These are phyloP conservation scores for Epichloe bromicola DNA, from an alignment of 2,329 filamentous ascomycete species.

Conservation along the genomic window DNA sequence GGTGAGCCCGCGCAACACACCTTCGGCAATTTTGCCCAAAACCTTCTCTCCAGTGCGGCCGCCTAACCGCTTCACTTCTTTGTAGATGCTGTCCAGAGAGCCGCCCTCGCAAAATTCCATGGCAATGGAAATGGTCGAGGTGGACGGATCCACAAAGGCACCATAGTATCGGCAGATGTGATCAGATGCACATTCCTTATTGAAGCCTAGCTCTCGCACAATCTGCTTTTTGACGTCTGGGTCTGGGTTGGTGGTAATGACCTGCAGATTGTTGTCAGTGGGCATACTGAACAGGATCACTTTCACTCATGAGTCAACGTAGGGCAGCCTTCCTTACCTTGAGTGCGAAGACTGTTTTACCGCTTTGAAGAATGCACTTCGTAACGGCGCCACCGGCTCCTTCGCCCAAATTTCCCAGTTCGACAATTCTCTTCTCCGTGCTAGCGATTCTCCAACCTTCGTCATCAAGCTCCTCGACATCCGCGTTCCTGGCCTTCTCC, in stretches of 20 bases:
- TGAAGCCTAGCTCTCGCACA: constrained; percentile 88
- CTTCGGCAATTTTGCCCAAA: constrained; percentile 89
- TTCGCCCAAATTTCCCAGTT: constrained; percentile 82
- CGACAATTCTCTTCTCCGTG: constrained; percentile 72
- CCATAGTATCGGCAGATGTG: constrained; percentile 98
- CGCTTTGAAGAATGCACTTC: constrained; percentile 74
- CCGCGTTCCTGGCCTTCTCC: constrained; percentile 69
- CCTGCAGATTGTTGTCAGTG: constrained; percentile 35
- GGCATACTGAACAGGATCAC: constrained; percentile 3
- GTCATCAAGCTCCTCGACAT: constrained; percentile 91
- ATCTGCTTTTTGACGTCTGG: constrained; percentile 98
- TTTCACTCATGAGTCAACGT: neutral
- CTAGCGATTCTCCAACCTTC: constrained; percentile 92
- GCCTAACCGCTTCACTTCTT: constrained; percentile 89
- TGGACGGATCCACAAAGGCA: constrained; percentile 91
- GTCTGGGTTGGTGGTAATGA: constrained; percentile 96
- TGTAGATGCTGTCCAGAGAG: constrained; percentile 91
- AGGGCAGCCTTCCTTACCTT: constrained; percentile 49
- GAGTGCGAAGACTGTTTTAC: constrained; percentile 87
- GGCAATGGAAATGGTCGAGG: constrained; percentile 90
- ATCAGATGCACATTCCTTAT: constrained; percentile 90
- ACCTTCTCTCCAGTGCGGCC: constrained; percentile 95
- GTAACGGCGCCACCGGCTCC: constrained; percentile 94
- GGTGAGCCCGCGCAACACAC: constrained; percentile 82
- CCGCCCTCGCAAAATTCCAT: constrained; percentile 99